A percentile compares a stretch with the other conserved stretches of the same genome.
Conservation (phyloP, 75 land plant genomes). For the Picea glauca region DNA sequence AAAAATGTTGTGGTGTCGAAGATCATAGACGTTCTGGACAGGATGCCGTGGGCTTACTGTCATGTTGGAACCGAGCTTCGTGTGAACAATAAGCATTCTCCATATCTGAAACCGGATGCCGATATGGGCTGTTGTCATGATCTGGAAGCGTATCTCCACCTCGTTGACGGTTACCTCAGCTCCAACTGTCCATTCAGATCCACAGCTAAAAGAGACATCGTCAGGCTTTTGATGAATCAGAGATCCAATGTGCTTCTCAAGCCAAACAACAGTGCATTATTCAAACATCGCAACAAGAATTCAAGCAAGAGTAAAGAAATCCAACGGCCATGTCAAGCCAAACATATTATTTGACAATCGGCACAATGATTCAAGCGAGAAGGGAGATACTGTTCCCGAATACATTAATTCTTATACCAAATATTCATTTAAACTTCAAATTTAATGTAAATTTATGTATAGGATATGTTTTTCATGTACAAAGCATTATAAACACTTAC, state of each 20-base stretch:
- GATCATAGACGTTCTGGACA: conserved; percentile 15
- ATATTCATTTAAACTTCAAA: too few relatives aligned
- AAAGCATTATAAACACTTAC: too few relatives aligned
- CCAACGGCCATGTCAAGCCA: too few relatives aligned
- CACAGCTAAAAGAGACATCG: conserved; percentile 15
- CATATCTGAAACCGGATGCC: conserved; percentile 36
- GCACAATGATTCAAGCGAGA: too few relatives aligned
- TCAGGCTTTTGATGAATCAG: conserved; percentile 12
- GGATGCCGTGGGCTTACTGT: conserved; percentile 32
- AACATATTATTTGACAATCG: too few relatives aligned
- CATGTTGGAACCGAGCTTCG: conserved; percentile 58
- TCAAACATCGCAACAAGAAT: too few relatives aligned
- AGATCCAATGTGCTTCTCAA: conserved; percentile 3
- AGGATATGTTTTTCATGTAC: too few relatives aligned
- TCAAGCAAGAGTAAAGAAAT: too few relatives aligned
- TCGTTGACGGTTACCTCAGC: conserved; percentile 54
- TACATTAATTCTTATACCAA: too few relatives aligned
- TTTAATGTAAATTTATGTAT: too few relatives aligned
- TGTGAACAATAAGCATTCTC: conserved; percentile 39
- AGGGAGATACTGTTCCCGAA: too few relatives aligned
- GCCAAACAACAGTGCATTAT: too few relatives aligned
- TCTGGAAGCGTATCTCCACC: conserved; percentile 29
- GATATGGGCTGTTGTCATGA: conserved; percentile 20
- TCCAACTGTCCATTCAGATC: conserved; percentile 40
- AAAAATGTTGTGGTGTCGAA: not conserved